Conservation (phyloP, 1,139 yeast species). For the Magnusiomyces tetraspermus region DNA sequence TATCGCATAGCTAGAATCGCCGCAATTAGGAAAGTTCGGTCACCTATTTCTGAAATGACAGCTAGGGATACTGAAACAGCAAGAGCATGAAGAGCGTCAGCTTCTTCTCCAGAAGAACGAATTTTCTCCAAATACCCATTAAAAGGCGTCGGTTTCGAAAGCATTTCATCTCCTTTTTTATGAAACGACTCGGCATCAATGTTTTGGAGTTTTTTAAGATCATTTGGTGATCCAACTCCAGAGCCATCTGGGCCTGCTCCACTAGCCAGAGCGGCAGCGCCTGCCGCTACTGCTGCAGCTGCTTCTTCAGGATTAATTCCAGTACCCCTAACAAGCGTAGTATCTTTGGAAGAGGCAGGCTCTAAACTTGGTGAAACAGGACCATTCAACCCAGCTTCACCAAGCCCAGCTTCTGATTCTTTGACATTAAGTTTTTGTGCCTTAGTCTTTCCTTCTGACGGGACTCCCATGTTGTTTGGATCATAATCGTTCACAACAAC, state of each 20-base stretch:
- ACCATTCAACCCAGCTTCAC: not conserved
- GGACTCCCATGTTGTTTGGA: slow-evolving; percentile 32
- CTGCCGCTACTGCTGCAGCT: too few relatives aligned
- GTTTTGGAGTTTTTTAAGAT: too few relatives aligned
- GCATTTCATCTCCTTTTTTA: too few relatives aligned
- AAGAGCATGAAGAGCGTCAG: slow-evolving; percentile 25
- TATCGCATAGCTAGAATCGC: slow-evolving; percentile 98
- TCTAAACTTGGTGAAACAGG: not conserved
- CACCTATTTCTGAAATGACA: slow-evolving; percentile 88
- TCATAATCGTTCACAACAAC: slow-evolving; percentile 34
- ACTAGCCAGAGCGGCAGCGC: too few relatives aligned
- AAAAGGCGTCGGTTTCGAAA: not conserved
- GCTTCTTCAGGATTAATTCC: too few relatives aligned
- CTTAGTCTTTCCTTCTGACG: slow-evolving; percentile 20
- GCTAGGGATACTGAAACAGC: slow-evolving; percentile 52
- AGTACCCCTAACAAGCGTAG: too few relatives aligned
- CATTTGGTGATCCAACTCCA: too few relatives aligned
- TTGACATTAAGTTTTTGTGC: slow-evolving; percentile 13
- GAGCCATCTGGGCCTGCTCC: too few relatives aligned
- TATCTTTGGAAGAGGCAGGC: not conserved
- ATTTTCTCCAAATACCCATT: too few relatives aligned
- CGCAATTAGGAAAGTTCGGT: slow-evolving; percentile 91
- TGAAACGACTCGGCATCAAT: too few relatives aligned
- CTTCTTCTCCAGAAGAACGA: not conserved
- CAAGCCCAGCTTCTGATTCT: slow-evolving; percentile 6